A percentile compares a stretch with the other conserved stretches of the same genome.
These are phyloP conservation scores for Penicillium cataractarum DNA, from an alignment of 495 filamentous ascomycete species.

Conservation along the genomic window DNA sequence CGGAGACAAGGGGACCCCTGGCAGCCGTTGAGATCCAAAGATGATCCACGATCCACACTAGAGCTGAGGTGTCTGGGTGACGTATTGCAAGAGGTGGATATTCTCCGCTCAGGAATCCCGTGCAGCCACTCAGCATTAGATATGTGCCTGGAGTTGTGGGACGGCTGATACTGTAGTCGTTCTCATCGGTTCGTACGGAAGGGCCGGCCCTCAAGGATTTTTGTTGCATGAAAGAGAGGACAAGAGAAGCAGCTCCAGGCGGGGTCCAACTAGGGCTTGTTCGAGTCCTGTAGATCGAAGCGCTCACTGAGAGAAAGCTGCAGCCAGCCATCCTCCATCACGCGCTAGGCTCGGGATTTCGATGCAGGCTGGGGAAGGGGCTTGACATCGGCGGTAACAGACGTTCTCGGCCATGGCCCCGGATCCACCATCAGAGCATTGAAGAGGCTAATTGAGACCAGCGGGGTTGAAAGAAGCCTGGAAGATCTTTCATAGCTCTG, in stretches of 20 bases:
- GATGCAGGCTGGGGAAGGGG: conserved; percentile 21
- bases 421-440: conserved; percentile 6
- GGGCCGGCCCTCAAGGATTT: not conserved
- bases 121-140: conserved; percentile 20
- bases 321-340: conserved; percentile 32
- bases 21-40: conserved; percentile 18
- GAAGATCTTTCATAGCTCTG: not conserved
- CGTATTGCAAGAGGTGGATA: conserved; percentile 11
- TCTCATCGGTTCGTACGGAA: conserved; percentile 1
- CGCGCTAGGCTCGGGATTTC: conserved; percentile 29
- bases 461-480: conserved; percentile 7
- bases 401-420: conserved; percentile 11
- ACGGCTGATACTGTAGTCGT: not conserved
- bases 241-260: not conserved
- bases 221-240: not conserved
- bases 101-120: conserved; percentile 1
- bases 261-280: conserved; percentile 4
- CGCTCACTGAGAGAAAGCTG: conserved; percentile 16
- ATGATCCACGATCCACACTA: conserved; percentile 4
- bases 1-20: conserved; percentile 15
- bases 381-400: conserved; percentile 19
- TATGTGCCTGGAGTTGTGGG: conserved; percentile 18
- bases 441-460: conserved; percentile 20
- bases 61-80: conserved; percentile 11
- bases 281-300: conserved; percentile 17